Percentiles rank a stretch among this genome's conserved stretches.
Conservation (phyloP, 805 yeast genomes). For the Ascoidea asiatica region DNA sequence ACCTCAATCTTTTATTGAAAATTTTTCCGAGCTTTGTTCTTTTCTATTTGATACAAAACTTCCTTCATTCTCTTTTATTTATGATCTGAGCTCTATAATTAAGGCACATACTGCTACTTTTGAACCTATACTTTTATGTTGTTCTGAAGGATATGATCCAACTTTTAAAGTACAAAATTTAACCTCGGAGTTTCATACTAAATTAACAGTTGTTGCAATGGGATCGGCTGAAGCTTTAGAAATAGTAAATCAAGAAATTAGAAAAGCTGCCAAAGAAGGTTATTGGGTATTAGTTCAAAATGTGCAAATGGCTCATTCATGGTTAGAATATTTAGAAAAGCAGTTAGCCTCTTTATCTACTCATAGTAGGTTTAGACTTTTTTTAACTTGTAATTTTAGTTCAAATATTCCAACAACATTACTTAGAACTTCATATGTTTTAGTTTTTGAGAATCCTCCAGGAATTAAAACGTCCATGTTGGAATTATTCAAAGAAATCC, state of each 20-base stretch:
- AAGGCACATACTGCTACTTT: not conserved
- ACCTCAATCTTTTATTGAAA: not conserved
- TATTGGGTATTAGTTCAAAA: constrained; percentile 73
- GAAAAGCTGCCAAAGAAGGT: constrained; percentile 31
- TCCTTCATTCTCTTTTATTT: constrained; percentile 20
- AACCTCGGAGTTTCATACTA: constrained; percentile 19
- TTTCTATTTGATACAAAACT: constrained; percentile 11
- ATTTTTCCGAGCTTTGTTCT: not conserved
- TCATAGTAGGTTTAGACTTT: constrained; percentile 32
- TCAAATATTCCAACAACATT: constrained; percentile 40
- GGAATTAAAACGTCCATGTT: constrained; percentile 38
- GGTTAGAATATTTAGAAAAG: constrained; percentile 46
- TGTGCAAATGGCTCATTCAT: constrained; percentile 53
- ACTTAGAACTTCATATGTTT: constrained; percentile 36
- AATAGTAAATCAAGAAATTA: constrained; percentile 41
- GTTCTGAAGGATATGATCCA: constrained; percentile 57
- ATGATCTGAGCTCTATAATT: constrained; percentile 19
- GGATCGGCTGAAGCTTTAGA: constrained; percentile 59
- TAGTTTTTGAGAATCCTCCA: constrained; percentile 49
- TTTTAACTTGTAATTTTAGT: constrained; percentile 49
- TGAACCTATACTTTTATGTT: constrained; percentile 37
- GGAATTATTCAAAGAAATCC: constrained; percentile 20
- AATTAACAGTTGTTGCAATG: constrained; percentile 41
- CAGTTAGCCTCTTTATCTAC: constrained; percentile 20
- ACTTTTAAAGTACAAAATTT: constrained; percentile 34